Evolutionary conservation across 306 rosid species (phyloP).

Genomic region (Inga oerstediana): DNA sequence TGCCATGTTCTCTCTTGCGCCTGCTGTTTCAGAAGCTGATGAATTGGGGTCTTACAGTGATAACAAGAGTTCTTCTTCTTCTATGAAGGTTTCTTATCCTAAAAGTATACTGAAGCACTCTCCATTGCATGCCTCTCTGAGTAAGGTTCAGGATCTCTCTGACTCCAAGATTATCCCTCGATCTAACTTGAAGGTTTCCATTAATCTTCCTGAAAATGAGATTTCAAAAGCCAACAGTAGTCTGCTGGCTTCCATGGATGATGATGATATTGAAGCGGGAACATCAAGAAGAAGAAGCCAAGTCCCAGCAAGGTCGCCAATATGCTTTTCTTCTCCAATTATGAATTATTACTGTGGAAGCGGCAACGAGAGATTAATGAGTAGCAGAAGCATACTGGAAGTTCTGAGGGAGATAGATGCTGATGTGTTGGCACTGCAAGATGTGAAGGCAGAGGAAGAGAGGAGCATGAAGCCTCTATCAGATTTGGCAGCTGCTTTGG

Average conservation of each 20-base stretch:
- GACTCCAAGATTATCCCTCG: constrained; percentile 38
- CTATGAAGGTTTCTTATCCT: constrained; percentile 46
- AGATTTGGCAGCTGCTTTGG: constrained; percentile 81
- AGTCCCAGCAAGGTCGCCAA: constrained; percentile 79
- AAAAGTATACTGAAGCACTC: constrained; percentile 82
- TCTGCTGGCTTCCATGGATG: constrained; percentile 46
- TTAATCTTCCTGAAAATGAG: constrained; percentile 87
- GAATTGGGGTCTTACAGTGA: constrained; percentile 35
- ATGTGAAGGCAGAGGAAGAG: constrained; percentile 91
- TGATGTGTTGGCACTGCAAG: constrained; percentile 82
- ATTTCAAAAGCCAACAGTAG: constrained; percentile 69
- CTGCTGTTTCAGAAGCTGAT: constrained; percentile 69
- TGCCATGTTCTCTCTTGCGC: constrained; percentile 93
- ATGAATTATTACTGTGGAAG: constrained; percentile 48
- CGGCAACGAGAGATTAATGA: constrained; percentile 44
- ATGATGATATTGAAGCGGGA: constrained; percentile 28
- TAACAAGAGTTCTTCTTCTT: constrained; percentile 21
- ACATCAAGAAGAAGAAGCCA: constrained; percentile 50
- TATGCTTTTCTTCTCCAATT: constrained; percentile 64
- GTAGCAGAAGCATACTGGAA: constrained; percentile 72
- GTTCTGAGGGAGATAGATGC: constrained; percentile 81
- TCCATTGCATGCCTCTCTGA: constrained; percentile 49
- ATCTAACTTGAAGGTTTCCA: constrained; percentile 76
- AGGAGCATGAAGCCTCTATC: constrained; percentile 83
- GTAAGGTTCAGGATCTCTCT: constrained; percentile 41